Conservation (phyloP, 2,329 filamentous ascomycete genomes). For the Thermoascus crustaceus region DNA sequence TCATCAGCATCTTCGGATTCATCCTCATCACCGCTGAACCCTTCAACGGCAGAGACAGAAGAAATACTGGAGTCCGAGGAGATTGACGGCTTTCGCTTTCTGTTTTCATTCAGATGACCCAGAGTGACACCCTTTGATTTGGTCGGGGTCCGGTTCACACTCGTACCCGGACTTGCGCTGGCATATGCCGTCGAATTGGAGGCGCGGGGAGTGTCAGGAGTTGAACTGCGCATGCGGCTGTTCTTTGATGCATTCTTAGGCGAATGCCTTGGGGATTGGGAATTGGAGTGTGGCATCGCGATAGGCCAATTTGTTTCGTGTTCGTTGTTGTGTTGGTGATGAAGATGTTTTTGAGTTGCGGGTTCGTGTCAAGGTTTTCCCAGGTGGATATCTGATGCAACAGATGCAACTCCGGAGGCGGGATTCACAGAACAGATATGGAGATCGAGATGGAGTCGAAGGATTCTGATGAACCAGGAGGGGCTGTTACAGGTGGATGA, state of each 20-base stretch:
- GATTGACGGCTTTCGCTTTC: constrained; percentile 28
- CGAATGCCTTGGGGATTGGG: constrained; percentile 20
- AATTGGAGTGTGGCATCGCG: constrained; percentile 12
- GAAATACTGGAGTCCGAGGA: constrained; percentile 32
- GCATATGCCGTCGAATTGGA: constrained; percentile 15
- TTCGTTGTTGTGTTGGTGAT: not conserved
- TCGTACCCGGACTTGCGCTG: constrained; percentile 14
- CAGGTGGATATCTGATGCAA: not conserved
- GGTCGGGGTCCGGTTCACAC: constrained; percentile 14
- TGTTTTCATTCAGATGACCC: constrained; percentile 15
- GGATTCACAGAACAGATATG: too few species aligned
- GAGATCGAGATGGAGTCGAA: not conserved
- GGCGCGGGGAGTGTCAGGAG: constrained; percentile 9
- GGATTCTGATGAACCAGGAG: too few species aligned
- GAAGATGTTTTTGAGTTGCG: not conserved
- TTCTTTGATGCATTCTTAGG: constrained; percentile 19
- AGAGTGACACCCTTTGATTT: constrained; percentile 19
- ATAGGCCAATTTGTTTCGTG: not conserved
- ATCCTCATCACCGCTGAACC: constrained; percentile 29
- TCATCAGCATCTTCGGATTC: constrained; percentile 34
- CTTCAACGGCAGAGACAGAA: constrained; percentile 28
- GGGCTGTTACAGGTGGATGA: constrained; percentile 1
- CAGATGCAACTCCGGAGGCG: not conserved
- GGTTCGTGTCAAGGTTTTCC: not conserved
- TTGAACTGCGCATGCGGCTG: constrained; percentile 14